phyloP scores from a whole-genome alignment of 352 stramenopile genomes.

The Detonula confervacea region DNA sequence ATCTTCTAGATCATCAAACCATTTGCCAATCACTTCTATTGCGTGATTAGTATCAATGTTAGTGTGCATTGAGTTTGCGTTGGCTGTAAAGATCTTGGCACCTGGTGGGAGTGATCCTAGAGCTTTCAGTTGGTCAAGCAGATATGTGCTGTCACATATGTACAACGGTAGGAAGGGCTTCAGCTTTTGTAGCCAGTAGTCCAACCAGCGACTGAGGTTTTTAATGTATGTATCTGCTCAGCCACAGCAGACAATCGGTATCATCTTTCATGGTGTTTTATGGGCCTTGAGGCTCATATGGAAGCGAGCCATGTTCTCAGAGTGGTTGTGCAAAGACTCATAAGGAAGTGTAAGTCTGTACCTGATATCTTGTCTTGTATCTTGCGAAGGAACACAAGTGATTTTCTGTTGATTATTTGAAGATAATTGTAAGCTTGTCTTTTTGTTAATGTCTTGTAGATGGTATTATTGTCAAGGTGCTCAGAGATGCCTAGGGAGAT shows the following conservation, averaged over 20 bases:
- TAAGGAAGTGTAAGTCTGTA: too few relatives aligned
- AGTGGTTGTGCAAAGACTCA: too few relatives aligned
- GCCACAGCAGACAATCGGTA: slow-evolving; percentile 38
- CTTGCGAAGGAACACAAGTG: background rate
- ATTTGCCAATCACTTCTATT: background rate
- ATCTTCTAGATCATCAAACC: background rate
- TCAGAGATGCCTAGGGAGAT: slow-evolving; percentile 10
- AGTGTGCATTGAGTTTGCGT: background rate
- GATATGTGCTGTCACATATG: slow-evolving; percentile 5
- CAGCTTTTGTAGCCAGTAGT: slow-evolving; percentile 19
- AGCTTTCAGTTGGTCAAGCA: background rate
- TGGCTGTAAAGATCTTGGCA: background rate
- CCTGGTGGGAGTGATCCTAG: background rate
- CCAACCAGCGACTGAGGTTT: slow-evolving; percentile 23
- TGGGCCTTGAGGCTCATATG: slow-evolving; percentile 29
- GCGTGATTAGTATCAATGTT: background rate
- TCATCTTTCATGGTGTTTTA: slow-evolving; percentile 36
- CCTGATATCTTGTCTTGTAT: too few relatives aligned
- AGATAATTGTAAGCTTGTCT: background rate
- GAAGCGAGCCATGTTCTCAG: slow-evolving; percentile 25
- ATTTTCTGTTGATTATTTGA: background rate
- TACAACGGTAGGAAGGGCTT: slow-evolving; percentile 23
- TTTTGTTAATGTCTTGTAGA: background rate
- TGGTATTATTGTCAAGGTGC: slow-evolving; percentile 1
- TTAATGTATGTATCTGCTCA: slow-evolving; percentile 32